These are phyloP conservation scores for Sporothrix pallida DNA, from an alignment of 2,329 filamentous ascomycete species.

Conservation along the genomic window DNA sequence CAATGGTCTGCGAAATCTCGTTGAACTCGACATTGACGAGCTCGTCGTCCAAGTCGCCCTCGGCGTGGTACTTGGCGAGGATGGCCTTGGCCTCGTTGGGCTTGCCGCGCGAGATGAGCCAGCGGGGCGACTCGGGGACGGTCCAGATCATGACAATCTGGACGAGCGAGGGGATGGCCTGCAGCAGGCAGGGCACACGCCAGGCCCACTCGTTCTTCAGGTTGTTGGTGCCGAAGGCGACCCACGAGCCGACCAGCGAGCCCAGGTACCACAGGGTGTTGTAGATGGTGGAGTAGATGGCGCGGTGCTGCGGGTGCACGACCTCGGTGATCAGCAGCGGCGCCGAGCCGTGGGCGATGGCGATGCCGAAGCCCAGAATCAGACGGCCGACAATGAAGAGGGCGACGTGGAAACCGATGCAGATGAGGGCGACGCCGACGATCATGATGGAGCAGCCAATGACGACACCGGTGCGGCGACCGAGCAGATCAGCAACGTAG, in stretches of 20 bases:
- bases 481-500: slow-evolving; percentile 53
- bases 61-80: slow-evolving; percentile 36
- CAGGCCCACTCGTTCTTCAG: slow-evolving; percentile 36
- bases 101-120: slow-evolving; percentile 40
- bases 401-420: slow-evolving; percentile 44
- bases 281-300: slow-evolving; percentile 36
- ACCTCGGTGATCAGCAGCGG: slow-evolving; percentile 36
- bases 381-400: slow-evolving; percentile 43
- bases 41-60: slow-evolving; percentile 35
- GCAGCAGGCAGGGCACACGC: slow-evolving; percentile 37
- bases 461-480: slow-evolving; percentile 53
- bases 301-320: slow-evolving; percentile 35
- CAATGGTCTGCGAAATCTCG: slow-evolving; percentile 37
- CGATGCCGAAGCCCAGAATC: slow-evolving; percentile 38
- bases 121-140: slow-evolving; percentile 42
- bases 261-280: slow-evolving; percentile 45
- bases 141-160: slow-evolving; percentile 37
- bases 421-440: slow-evolving; percentile 49
- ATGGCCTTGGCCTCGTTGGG: slow-evolving; percentile 34
- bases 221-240: slow-evolving; percentile 36
- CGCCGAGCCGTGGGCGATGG: slow-evolving; percentile 36
- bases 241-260: slow-evolving; percentile 39
- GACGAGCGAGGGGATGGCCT: slow-evolving; percentile 37
- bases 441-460: slow-evolving; percentile 50
- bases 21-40: slow-evolving; percentile 36